Conservation (phyloP, 1,284 basidiomycete genomes). For the Rhodotorula mucilaginosa region DNA sequence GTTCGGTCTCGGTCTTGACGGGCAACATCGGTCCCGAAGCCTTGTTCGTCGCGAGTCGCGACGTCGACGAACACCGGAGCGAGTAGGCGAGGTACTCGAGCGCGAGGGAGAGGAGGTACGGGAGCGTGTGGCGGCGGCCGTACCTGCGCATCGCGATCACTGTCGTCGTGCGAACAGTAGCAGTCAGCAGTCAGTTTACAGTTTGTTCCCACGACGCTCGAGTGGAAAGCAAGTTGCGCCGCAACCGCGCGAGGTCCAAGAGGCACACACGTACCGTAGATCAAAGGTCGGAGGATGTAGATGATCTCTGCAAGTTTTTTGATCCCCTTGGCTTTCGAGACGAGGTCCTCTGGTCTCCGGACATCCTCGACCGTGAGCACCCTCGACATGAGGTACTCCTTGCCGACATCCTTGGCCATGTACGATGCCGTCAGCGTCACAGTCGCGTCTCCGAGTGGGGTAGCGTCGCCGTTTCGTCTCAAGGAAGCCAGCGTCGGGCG, state of each 20-base stretch:
- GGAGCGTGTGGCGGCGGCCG: slow-evolving; percentile 43
- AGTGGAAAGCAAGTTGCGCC: too few relatives aligned
- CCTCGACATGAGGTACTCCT: slow-evolving; percentile 43
- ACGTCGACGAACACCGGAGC: slow-evolving; percentile 31
- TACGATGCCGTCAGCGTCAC: not conserved
- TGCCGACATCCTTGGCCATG: slow-evolving; percentile 33
- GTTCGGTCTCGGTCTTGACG: slow-evolving; percentile 39
- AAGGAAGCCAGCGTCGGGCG: slow-evolving; percentile 39
- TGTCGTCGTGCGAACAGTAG: slow-evolving; percentile 8
- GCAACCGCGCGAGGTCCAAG: too few relatives aligned
- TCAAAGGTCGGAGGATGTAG: slow-evolving; percentile 47
- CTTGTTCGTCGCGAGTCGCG: slow-evolving; percentile 21
- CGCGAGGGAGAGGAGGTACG: slow-evolving; percentile 46
- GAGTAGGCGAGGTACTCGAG: slow-evolving; percentile 47
- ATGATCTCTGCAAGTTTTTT: slow-evolving; percentile 44
- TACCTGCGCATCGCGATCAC: slow-evolving; percentile 44
- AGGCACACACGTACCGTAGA: slow-evolving; percentile 44
- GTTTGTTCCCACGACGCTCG: too few relatives aligned
- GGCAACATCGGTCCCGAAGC: slow-evolving; percentile 32
- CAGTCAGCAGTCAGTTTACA: not conserved
- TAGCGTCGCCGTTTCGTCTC: slow-evolving; percentile 14
- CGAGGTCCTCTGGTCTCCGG: slow-evolving; percentile 44
- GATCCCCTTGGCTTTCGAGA: slow-evolving; percentile 38
- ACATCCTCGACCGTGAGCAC: slow-evolving; percentile 45
- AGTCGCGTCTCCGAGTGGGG: slow-evolving; percentile 7